Conservation (phyloP, 2,329 filamentous ascomycete species). For the Cladophialophora psammophila region DNA sequence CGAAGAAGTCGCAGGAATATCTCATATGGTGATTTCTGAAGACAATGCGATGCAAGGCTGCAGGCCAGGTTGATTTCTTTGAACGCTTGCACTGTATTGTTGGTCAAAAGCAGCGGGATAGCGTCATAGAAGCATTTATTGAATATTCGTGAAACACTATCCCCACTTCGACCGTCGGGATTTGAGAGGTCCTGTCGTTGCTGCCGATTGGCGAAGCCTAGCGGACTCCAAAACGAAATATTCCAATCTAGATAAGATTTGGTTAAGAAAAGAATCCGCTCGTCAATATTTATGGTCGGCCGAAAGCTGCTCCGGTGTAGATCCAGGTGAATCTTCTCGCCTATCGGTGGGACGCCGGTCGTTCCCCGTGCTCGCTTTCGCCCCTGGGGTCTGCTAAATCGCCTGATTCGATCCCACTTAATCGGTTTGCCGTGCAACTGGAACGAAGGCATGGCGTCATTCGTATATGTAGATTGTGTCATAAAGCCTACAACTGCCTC, state of each 20-base stretch:
- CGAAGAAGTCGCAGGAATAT: conserved; percentile 21
- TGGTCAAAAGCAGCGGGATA: conserved; percentile 19
- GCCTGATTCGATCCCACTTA: conserved; percentile 24
- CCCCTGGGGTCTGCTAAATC: conserved; percentile 14
- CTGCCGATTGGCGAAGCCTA: conserved; percentile 11
- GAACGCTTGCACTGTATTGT: conserved; percentile 16
- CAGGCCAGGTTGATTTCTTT: conserved; percentile 19
- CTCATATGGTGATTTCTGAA: conserved; percentile 21
- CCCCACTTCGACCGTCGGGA: not conserved
- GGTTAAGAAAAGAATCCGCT: conserved; percentile 20
- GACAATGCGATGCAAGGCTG: conserved; percentile 19
- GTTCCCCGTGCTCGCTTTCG: conserved; percentile 5
- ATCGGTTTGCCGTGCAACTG: conserved; percentile 18
- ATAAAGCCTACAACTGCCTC: conserved; percentile 10
- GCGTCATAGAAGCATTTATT: conserved; percentile 28
- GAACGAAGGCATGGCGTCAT: not conserved
- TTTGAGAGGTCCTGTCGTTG: not conserved
- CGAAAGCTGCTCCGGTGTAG: conserved; percentile 9
- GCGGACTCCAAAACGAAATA: conserved; percentile 14
- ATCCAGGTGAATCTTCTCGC: conserved; percentile 19
- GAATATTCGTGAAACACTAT: conserved; percentile 4
- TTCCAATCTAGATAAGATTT: conserved; percentile 26
- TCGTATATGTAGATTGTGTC: not conserved
- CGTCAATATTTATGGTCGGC: conserved; percentile 7
- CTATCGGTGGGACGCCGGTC: conserved; percentile 12